A percentile compares a stretch with the other conserved stretches of the same genome.
Evolutionary conservation across 2,329 filamentous ascomycete species (phyloP).

Genomic region (Penicillium decumbens): DNA sequence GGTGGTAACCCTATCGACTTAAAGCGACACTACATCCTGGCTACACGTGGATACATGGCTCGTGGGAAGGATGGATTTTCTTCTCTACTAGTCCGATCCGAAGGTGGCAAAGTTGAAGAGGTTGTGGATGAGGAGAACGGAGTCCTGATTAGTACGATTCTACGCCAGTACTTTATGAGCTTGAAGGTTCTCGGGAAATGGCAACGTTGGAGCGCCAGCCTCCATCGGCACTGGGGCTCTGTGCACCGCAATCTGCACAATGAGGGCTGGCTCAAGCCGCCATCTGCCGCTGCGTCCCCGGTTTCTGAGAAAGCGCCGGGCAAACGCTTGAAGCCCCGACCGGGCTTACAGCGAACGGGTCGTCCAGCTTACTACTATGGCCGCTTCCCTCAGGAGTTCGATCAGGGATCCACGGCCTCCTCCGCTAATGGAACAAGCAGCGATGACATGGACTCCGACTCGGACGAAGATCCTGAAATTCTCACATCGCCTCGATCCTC

Average conservation of each 20-base stretch:
- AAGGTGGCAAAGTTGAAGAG: constrained; percentile 72
- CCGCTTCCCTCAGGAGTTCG: constrained; percentile 24
- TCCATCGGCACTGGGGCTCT: constrained; percentile 61
- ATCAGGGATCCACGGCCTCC: not conserved
- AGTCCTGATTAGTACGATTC: constrained; percentile 76
- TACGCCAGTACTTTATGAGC: constrained; percentile 87
- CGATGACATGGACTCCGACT: constrained; percentile 42
- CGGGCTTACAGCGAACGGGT: constrained; percentile 21
- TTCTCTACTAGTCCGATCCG: constrained; percentile 67
- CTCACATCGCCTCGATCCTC: constrained; percentile 32
- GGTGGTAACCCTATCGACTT: constrained; percentile 58
- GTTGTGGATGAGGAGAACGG: constrained; percentile 82
- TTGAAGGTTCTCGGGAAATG: constrained; percentile 76
- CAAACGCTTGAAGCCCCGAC: constrained; percentile 14
- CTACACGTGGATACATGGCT: constrained; percentile 83
- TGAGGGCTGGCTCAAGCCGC: constrained; percentile 48
- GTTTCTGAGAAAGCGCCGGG: constrained; percentile 24
- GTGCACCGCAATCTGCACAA: constrained; percentile 60
- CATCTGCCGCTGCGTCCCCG: constrained; percentile 31
- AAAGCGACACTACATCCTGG: constrained; percentile 63
- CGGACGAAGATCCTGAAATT: constrained; percentile 39
- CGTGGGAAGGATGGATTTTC: constrained; percentile 81
- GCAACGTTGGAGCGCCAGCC: constrained; percentile 62
- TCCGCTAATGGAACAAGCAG: constrained; percentile 20
- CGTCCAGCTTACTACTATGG: constrained; percentile 29